Conservation (phyloP, 495 filamentous ascomycete genomes). For the Xylaria intraflava region DNA sequence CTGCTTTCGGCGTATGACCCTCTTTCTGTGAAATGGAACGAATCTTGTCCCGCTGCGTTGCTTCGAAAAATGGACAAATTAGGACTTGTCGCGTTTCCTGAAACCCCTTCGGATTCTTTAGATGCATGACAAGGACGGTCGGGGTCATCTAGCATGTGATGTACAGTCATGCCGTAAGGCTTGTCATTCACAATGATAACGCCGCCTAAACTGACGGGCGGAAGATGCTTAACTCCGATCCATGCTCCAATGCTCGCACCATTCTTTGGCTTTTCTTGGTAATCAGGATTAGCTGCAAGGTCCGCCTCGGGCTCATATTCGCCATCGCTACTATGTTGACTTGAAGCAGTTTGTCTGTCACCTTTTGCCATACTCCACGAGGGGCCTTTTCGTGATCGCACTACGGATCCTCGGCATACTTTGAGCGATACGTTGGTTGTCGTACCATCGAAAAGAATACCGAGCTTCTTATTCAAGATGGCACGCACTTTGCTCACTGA, state of each 20-base stretch:
- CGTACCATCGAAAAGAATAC: constrained; percentile 50
- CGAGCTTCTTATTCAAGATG: constrained; percentile 64
- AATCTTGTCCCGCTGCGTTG: constrained; percentile 19
- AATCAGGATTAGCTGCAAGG: constrained; percentile 50
- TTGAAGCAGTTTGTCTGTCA: constrained; percentile 3
- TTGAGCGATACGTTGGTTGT: constrained; percentile 49
- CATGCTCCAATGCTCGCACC: constrained; percentile 93
- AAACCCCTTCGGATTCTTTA: constrained; percentile 6
- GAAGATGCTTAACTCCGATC: constrained; percentile 72
- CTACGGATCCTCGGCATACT: constrained; percentile 62
- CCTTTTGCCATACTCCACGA: constrained; percentile 32
- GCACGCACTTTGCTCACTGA: constrained; percentile 64
- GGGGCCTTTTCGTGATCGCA: constrained; percentile 51
- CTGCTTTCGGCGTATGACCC: constrained; percentile 35
- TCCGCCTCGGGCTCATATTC: constrained; percentile 25
- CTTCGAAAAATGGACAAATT: constrained; percentile 27
- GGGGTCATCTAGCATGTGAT: constrained; percentile 87
- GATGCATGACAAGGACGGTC: constrained; percentile 52
- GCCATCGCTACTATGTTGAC: constrained; percentile 10
- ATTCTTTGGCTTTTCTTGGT: constrained; percentile 70
- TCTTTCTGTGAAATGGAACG: constrained; percentile 12
- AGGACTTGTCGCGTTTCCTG: constrained; percentile 22
- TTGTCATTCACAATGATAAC: constrained; percentile 76
- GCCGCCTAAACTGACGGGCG: constrained; percentile 85
- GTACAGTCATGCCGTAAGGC: constrained; percentile 87